Evolutionary conservation across 495 filamentous ascomycete genomes (phyloP), one percentile per base, ranked within the genome.

Genomic region (Aspergillus bertholletiae): DNA sequence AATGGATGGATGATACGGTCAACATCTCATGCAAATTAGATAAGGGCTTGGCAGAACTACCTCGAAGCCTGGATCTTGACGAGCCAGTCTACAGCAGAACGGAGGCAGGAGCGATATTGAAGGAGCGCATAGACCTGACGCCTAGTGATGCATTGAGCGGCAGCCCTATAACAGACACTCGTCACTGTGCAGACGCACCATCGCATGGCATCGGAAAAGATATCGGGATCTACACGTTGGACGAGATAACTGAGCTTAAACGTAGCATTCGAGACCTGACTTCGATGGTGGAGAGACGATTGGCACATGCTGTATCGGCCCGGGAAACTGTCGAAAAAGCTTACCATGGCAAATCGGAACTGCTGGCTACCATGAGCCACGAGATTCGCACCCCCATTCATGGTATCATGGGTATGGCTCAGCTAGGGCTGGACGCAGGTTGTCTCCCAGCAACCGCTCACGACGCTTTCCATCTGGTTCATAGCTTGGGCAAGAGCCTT

Each of bases 391-490:
- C 30, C 3, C 84, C 84, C 4, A 85, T 87, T 59, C 80, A 81
- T 5, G 86, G 87, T 17, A 85, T 90, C 77, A 80, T 84, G 2
- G 84, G 88, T 46, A 70, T 88, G 21, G 86, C 78, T 21, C 62
- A 74, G 23, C 69, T 91, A 13, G 72, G 78, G 88, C 55, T 49
- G 69, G 76, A 21, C 85, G 89, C 48, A 84, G 89, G 59, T 69
- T 75, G 80, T 83, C 3, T 84, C 87, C 55, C 88, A 85, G 56
- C 87, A 90, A 23, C 80, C 86, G 57, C 74, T 82, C 18, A 88
- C 85, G 90, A 95, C 69, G 93, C 92, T 88, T 71, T 94, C 62
- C 92, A 91, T 59, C 92, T 92, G 63, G 90, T 95, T 51, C 90
- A 93, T 67, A 89, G 90, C 80, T 95, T 3, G 88, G 83, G 30